Evolutionary conservation across 1,284 basidiomycete species (phyloP).

Genomic region (Sanghuangporus weigelae): DNA sequence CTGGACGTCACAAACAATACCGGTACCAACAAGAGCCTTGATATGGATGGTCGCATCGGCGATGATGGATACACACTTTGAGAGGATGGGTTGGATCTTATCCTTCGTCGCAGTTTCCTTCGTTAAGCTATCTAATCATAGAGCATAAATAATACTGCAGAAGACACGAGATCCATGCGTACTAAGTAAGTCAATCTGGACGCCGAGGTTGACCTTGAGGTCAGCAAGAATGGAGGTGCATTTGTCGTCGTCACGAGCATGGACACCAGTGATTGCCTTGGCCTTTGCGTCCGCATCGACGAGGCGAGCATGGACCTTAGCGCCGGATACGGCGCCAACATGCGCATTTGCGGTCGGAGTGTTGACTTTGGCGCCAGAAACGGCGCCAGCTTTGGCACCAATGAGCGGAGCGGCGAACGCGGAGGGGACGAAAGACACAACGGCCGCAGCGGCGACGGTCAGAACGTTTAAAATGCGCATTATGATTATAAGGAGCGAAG

Average conservation of each 20-base stretch:
- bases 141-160: not conserved
- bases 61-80: not conserved
- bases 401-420: not conserved
- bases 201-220: constrained; percentile 3
- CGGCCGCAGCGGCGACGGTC: not conserved
- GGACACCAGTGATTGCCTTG: not conserved
- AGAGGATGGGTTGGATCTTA: not conserved
- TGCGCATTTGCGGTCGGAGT: not conserved
- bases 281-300: not conserved
- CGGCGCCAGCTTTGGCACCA: not conserved
- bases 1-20: not conserved
- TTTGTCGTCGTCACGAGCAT: not conserved
- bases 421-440: not conserved
- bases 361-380: not conserved
- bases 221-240: not conserved
- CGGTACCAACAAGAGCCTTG: constrained; percentile 3
- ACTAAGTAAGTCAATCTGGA: not conserved
- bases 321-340: not conserved
- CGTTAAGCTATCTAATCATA: not conserved
- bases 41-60: not conserved
- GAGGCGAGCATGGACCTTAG: not conserved
- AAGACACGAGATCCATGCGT: not conserved
- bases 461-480: not conserved
- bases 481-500: not conserved
- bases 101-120: constrained; percentile 2